Conservation (phyloP, 257 asterid species). For the Penstemon davidsonii region DNA sequence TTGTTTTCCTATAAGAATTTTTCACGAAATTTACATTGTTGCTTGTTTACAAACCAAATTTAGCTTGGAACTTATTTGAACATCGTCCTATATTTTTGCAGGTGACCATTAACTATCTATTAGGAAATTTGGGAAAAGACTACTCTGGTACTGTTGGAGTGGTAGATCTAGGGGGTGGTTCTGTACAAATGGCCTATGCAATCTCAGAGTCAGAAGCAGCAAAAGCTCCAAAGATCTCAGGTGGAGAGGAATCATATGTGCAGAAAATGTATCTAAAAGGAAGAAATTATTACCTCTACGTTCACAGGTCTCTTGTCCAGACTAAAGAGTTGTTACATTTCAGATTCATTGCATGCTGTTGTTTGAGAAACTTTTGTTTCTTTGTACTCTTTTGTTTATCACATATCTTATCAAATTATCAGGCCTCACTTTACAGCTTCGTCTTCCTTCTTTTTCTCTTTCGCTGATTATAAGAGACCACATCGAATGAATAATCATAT, state of each 20-base stretch:
- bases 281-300: slow-evolving; percentile 59
- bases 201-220: slow-evolving; percentile 64
- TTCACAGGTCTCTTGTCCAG: slow-evolving; percentile 56
- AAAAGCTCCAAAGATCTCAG: slow-evolving; percentile 49
- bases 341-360: slow-evolving; percentile 21
- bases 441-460: too few relatives aligned
- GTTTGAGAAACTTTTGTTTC: slow-evolving; percentile 3
- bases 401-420: slow-evolving; percentile 3
- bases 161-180: slow-evolving; percentile 90
- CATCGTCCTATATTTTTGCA: slow-evolving; percentile 31
- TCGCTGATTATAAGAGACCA: too few relatives aligned
- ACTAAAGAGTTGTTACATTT: slow-evolving; percentile 6
- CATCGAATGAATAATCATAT: slow-evolving; percentile 34
- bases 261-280: slow-evolving; percentile 66
- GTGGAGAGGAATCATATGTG: slow-evolving; percentile 65
- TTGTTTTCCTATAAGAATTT: slow-evolving; percentile 1
- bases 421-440: too few relatives aligned
- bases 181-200: slow-evolving; percentile 87
- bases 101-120: slow-evolving; percentile 74
- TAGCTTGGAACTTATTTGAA: slow-evolving; percentile 20
- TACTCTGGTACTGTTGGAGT: slow-evolving; percentile 64
- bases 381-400: neutral
- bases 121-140: slow-evolving; percentile 67
- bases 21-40: neutral
- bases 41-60: slow-evolving; percentile 3